phyloP scores from a whole-genome alignment of 768 basidiomycete genomes.

The Rhodotorula diobovata region DNA sequence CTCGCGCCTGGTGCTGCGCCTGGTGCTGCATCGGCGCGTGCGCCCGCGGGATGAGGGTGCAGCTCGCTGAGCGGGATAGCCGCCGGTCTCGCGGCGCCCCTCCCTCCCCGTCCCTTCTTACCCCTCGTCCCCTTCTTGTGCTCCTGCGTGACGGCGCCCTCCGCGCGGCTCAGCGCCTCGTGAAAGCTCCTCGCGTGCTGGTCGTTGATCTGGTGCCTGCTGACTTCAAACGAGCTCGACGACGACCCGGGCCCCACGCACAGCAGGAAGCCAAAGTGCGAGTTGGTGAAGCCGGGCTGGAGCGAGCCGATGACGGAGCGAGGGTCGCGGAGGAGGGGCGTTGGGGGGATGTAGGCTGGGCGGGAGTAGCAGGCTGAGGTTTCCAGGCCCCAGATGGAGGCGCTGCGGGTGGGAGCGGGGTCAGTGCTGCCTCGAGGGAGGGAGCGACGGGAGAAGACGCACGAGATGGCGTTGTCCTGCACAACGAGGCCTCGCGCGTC shows the following conservation, averaged over 20 bases:
- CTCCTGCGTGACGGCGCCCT: background rate
- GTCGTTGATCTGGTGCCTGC: slow-evolving; percentile 33
- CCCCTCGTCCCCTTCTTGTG: background rate
- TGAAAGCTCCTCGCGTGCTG: background rate
- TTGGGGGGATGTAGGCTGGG: slow-evolving; percentile 25
- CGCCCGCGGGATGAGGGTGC: background rate
- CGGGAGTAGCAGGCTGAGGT: slow-evolving; percentile 26
- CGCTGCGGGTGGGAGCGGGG: background rate
- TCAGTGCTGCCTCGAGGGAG: background rate
- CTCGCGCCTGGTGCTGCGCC: no score
- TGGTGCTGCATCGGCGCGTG: background rate
- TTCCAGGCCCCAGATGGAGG: slow-evolving; percentile 35
- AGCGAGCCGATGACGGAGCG: slow-evolving; percentile 29
- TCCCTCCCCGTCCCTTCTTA: no score
- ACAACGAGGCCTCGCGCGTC: slow-evolving; percentile 28
- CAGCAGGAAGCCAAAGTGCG: slow-evolving; percentile 34
- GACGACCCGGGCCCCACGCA: slow-evolving; percentile 32
- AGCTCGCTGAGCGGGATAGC: background rate
- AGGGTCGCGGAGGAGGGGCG: slow-evolving; percentile 30
- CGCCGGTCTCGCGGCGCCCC: background rate
- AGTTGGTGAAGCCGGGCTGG: slow-evolving; percentile 29
- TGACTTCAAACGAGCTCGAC: slow-evolving; percentile 20
- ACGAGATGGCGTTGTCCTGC: slow-evolving; percentile 34
- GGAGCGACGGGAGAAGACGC: background rate
- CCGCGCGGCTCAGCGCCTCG: background rate